Base-by-base conservation (phyloP, 495 filamentous ascomycete genomes). In the Trichoderma parareesei region DNA sequence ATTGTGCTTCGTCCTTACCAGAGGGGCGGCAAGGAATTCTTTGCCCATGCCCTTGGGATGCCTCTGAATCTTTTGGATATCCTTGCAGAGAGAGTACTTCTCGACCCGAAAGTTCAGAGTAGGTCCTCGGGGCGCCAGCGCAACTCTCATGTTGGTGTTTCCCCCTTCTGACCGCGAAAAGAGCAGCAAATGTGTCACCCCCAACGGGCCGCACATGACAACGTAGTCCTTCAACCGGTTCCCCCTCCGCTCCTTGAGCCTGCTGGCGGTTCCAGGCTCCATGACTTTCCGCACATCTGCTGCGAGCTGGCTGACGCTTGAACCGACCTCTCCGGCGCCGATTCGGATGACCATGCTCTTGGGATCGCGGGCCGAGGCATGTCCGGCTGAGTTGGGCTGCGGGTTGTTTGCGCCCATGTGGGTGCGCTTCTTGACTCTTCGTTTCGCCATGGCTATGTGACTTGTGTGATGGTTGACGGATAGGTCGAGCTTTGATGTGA, bases 331-430 rank as follows among this genome's bases (percentile, higher is more conserved):
- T 68, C 91, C 88, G 71, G 91, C 94, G 69, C 95, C 94, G 63
- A 97, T 92, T 69, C 94, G 88, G 76, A 99, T 95, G 63, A 99
- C 94, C 95, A 99, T 98, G 70, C 88, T 93, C 81, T 96, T 97
- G 16, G 94, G 94, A 62, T 85, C 82, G 65, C 84, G 84, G 18
- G 81, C 78, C 53, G 82, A 74, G 48, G 71, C 72, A 65, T 76
- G 71, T 62, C 76, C 73, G 55, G 72, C 75, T 60, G 64, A 80
- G 4, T 5, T 20, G 35, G 27, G 18, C 40, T 81, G 81, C 61
- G 84, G 86, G 78, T 89, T 89, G 67, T 82, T 82, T 33, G 88
- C 85, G 48, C 86, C 84, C 20, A 85, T 75, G 76, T 97, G 92
- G 46, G 93, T 96, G 74, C 90, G 88, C 82, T 92, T 97, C 78